Base-by-base conservation (phyloP, 1,284 basidiomycete genomes). In the Cryptococcus amylolentus region DNA sequence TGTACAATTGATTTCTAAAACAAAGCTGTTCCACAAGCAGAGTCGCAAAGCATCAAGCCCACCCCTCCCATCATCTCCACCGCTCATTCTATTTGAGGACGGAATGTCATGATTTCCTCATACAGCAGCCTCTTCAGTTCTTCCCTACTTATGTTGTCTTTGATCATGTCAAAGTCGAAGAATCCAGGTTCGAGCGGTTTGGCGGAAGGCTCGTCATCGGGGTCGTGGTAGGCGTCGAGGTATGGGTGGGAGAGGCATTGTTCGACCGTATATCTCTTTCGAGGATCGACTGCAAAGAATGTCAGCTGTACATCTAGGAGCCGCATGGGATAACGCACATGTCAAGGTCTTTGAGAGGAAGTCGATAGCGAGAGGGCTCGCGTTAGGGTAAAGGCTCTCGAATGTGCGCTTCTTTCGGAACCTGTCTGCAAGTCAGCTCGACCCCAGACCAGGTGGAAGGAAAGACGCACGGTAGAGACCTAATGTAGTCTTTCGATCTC, bases 81-180 rank as follows among this genome's bases (percentile, higher is more conserved):
- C 31, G 31, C 31, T 35, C 10, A 35, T 35, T 35, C 31, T 10
- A 35, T 1, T 10, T 35, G 31, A 35, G 45, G 53, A 16, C 43
- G 46, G 46, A 92, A 92, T 42, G 85, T 82, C 83, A 89, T 87
- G 59, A 89, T 86, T 77, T 89, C 87, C 54, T 86, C 84, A 71
- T 85, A 87, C 61, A 78, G 63, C 44, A 78, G 58, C 54, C 65
- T 65, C 66, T 91, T 91, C 49, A 93, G 78, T 67, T 90, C 85
- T 35, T 84, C 91, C 42, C 90, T 84, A 68, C 87, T 90, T 78
- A 94, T 92, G 65, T 91, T 89, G 63, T 95, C 92, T 80, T 95
- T 94, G 80, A 91, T 87, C 58, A 91, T 80, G 73, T 96, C 93
- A 73, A 96, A 96, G 69, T 93, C 90, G 77, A 97, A 96, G 81